These are phyloP conservation scores for Fraxinus platypoda DNA, from an alignment of 305 asterid genomes.

Conservation along the genomic window DNA sequence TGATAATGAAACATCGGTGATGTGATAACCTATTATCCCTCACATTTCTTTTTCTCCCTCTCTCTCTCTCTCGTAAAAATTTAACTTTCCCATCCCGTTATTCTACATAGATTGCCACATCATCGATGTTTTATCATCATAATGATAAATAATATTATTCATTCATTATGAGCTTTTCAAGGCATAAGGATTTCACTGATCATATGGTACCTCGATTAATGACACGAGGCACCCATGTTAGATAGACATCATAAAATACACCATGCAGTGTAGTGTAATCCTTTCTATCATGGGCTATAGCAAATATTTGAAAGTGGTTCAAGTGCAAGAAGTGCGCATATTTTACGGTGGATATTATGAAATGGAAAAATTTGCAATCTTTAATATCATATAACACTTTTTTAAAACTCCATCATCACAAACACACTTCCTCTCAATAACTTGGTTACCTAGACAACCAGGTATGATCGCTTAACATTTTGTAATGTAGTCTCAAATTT, in stretches of 20 bases:
- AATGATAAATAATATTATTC: no score
- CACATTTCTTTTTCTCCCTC: no score
- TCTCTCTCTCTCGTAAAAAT: no score
- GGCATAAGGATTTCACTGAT: neutral
- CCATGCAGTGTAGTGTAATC: neutral
- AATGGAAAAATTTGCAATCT: neutral
- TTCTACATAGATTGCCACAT: no score
- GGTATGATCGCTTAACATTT: neutral
- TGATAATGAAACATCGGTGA: no score
- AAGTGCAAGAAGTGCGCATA: neutral
- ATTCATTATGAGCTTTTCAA: neutral
- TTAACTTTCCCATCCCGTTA: no score
- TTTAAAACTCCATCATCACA: neutral
- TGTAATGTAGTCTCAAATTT: neutral
- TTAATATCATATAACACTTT: neutral
- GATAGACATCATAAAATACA: neutral
- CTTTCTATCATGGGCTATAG: neutral
- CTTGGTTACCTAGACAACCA: neutral
- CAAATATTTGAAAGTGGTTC: neutral
- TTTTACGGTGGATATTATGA: neutral
- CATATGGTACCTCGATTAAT: neutral
- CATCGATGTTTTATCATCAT: no score
- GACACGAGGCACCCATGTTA: slow-evolving; percentile 1
- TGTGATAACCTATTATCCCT: no score
- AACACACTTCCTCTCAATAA: slow-evolving; percentile 8